phyloP scores from a whole-genome alignment of 768 basidiomycete genomes.

The Scleroderma bovista region DNA sequence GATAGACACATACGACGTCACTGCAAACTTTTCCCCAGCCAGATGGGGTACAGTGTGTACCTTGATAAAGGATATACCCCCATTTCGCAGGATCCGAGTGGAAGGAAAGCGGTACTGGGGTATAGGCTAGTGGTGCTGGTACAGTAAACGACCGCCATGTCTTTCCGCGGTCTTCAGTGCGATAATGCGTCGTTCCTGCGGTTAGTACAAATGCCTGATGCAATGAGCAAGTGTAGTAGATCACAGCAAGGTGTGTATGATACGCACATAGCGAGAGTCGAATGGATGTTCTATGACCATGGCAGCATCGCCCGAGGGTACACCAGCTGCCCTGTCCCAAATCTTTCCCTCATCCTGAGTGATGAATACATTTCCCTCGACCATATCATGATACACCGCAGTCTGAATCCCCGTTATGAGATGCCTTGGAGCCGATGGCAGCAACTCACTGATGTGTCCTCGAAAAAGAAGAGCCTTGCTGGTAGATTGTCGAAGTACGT shows the following conservation, averaged over 20 bases:
- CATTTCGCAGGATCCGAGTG: slow-evolving; percentile 71
- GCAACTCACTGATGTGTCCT: slow-evolving; percentile 74
- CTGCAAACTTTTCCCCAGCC: slow-evolving; percentile 58
- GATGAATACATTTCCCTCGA: slow-evolving; percentile 63
- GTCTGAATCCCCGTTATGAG: slow-evolving; percentile 30
- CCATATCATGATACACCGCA: slow-evolving; percentile 78
- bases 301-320: slow-evolving; percentile 51
- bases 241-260: background rate
- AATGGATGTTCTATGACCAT: slow-evolving; percentile 87
- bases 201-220: slow-evolving; percentile 84
- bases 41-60: slow-evolving; percentile 50
- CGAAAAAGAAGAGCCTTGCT: slow-evolving; percentile 81
- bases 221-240: background rate
- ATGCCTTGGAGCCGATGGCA: background rate
- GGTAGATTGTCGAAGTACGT: slow-evolving; percentile 68
- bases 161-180: slow-evolving; percentile 81
- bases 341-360: slow-evolving; percentile 84
- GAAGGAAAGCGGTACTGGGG: slow-evolving; percentile 72
- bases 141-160: slow-evolving; percentile 82
- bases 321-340: slow-evolving; percentile 46
- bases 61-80: slow-evolving; percentile 77
- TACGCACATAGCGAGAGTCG: slow-evolving; percentile 65
- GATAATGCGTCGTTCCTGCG: slow-evolving; percentile 70
- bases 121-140: slow-evolving; percentile 41
- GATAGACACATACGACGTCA: slow-evolving; percentile 51